Evolutionary conservation across 2,329 filamentous ascomycete species (phyloP).

Genomic region (Periconia sp.): DNA sequence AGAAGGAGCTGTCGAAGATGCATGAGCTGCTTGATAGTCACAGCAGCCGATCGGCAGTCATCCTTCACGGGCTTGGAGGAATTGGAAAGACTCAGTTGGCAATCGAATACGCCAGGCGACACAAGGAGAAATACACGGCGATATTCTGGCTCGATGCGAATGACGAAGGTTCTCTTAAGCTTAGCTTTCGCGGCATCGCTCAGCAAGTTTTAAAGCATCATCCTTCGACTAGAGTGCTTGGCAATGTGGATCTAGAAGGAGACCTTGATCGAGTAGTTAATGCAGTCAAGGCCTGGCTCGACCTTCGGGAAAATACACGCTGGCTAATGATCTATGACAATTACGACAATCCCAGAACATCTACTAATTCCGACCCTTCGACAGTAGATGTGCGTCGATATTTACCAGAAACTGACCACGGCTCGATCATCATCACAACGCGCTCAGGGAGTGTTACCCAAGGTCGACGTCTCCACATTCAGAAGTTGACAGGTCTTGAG

Average conservation of each 20-base stretch:
- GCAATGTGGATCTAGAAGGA: slow-evolving; percentile 22
- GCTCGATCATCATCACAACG: slow-evolving; percentile 21
- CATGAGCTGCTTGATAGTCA: slow-evolving; percentile 6
- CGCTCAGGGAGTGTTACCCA: slow-evolving; percentile 15
- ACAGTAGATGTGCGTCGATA: slow-evolving; percentile 40
- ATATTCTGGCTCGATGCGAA: slow-evolving; percentile 54
- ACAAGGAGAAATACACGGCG: slow-evolving; percentile 46
- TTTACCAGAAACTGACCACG: slow-evolving; percentile 15
- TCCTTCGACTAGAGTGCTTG: slow-evolving; percentile 25
- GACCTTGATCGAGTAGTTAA: slow-evolving; percentile 33
- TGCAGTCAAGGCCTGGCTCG: slow-evolving; percentile 49
- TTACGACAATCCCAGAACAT: slow-evolving; percentile 47
- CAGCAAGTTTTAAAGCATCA: slow-evolving; percentile 34
- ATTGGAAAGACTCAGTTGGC: slow-evolving; percentile 56
- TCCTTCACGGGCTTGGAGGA: slow-evolving; percentile 51
- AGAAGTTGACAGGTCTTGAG: slow-evolving; percentile 16
- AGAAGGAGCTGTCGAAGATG: slow-evolving; percentile 9
- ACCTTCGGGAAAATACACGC: slow-evolving; percentile 36
- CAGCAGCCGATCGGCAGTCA: slow-evolving; percentile 16
- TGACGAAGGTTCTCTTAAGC: slow-evolving; percentile 44
- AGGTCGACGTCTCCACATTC: slow-evolving; percentile 14
- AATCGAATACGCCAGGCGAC: slow-evolving; percentile 43
- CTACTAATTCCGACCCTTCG: slow-evolving; percentile 10
- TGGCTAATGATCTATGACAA: slow-evolving; percentile 54
- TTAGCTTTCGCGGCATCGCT: slow-evolving; percentile 41